Conservation (phyloP, 129 eudicot genomes). For the Flaveria brownii region DNA sequence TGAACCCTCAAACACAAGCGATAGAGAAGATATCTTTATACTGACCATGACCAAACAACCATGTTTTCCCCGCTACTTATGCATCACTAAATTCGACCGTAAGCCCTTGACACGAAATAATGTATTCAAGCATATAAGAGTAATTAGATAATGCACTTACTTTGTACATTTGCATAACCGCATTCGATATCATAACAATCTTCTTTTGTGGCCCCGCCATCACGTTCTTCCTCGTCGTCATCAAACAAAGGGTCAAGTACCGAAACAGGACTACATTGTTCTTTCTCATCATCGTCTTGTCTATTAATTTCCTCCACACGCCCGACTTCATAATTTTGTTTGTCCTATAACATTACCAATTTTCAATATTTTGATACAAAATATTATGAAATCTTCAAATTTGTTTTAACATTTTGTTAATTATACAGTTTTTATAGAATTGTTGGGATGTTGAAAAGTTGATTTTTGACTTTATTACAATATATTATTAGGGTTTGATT, state of each 20-base stretch:
- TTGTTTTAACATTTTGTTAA: not conserved
- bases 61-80: too few species aligned
- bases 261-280: constrained; percentile 88
- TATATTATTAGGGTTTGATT: too few species aligned
- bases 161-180: constrained; percentile 72
- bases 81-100: too few species aligned
- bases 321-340: constrained; percentile 18
- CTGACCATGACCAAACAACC: too few species aligned
- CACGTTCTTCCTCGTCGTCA: constrained; percentile 53
- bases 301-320: constrained; percentile 20
- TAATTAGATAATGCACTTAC: constrained; percentile 45
- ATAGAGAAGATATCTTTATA: too few species aligned
- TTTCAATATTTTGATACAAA: not conserved
- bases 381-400: not conserved
- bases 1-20: too few species aligned
- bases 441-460: constrained; percentile 8
- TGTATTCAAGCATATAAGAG: too few species aligned
- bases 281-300: constrained; percentile 67
- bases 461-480: constrained; percentile 31
- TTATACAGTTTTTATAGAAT: constrained; percentile 4
- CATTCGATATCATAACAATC: constrained; percentile 52
- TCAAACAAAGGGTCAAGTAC: constrained; percentile 74
- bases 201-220: constrained; percentile 31
- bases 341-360: constrained; percentile 36
- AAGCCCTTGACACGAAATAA: too few species aligned